These are phyloP conservation scores for Xylariomycetidae sp. DNA, from an alignment of 2,329 filamentous ascomycete species.

Conservation along the genomic window DNA sequence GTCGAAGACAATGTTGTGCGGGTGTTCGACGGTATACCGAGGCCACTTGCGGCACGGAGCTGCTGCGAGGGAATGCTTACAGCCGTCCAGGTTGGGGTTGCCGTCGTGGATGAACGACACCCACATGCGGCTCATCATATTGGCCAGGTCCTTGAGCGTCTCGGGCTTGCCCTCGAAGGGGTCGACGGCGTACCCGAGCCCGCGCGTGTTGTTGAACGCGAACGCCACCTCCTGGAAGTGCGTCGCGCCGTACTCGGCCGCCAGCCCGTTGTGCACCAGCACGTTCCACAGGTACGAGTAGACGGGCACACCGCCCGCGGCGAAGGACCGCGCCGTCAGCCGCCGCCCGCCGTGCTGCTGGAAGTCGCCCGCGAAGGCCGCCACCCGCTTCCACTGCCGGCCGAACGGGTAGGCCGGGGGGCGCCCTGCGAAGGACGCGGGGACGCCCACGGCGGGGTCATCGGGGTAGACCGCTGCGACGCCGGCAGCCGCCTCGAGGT, in stretches of 20 bases:
- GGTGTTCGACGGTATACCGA: constrained; percentile 32
- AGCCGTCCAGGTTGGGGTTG: constrained; percentile 33
- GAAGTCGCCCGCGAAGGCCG: constrained; percentile 43
- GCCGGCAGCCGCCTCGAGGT: background rate
- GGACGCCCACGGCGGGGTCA: constrained; percentile 6
- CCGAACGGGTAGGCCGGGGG: constrained; percentile 3
- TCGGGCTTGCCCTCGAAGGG: constrained; percentile 36
- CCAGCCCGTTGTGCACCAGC: constrained; percentile 24
- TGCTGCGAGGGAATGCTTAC: too few relatives aligned
- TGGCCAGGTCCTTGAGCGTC: constrained; percentile 35
- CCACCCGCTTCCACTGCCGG: constrained; percentile 7
- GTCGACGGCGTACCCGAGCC: constrained; percentile 35
- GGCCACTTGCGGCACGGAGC: constrained; percentile 36
- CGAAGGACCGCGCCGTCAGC: constrained; percentile 45
- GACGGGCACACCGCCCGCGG: constrained; percentile 39
- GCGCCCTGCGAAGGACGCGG: constrained; percentile 4
- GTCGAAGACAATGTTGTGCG: constrained; percentile 44
- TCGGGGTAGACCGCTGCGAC: constrained; percentile 6
- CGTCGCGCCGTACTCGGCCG: constrained; percentile 18
- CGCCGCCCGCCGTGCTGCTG: constrained; percentile 50
- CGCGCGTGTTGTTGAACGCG: constrained; percentile 46
- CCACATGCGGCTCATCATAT: constrained; percentile 47
- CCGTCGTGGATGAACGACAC: constrained; percentile 40
- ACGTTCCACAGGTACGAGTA: constrained; percentile 50
- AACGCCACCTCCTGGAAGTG: constrained; percentile 47